Percentiles rank a stretch among this genome's conserved stretches.
Conservation (phyloP, 441 rosid species). For the Hura crepitans region DNA sequence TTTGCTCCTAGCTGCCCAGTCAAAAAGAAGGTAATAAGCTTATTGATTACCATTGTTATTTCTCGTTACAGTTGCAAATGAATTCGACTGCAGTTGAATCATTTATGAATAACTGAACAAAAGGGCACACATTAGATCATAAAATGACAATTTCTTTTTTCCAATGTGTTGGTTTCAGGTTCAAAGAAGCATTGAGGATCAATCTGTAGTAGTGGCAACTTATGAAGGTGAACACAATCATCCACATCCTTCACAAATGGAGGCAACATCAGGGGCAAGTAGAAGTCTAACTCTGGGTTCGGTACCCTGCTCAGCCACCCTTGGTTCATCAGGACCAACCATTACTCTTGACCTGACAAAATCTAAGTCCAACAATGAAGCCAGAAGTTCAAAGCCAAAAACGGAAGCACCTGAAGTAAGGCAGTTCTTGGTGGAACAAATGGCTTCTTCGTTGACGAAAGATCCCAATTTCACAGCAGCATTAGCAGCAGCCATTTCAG, state of each 20-base stretch:
- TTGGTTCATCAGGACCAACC: slow-evolving; percentile 41
- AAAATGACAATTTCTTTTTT: not conserved
- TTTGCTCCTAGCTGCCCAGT: slow-evolving; percentile 95
- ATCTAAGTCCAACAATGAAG: slow-evolving; percentile 38
- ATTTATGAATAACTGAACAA: too few relatives aligned
- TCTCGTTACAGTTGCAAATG: not conserved
- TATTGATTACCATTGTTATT: not conserved
- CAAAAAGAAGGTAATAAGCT: slow-evolving; percentile 71
- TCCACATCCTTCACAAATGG: slow-evolving; percentile 62
- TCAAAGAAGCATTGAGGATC: slow-evolving; percentile 88
- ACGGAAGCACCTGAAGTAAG: slow-evolving; percentile 49
- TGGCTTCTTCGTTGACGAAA: slow-evolving; percentile 88
- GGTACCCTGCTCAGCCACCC: slow-evolving; percentile 38
- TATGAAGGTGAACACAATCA: slow-evolving; percentile 99
- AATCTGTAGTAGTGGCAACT: slow-evolving; percentile 77
- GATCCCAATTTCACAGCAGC: slow-evolving; percentile 96
- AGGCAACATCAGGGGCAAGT: slow-evolving; percentile 45
- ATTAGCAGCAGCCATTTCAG: slow-evolving; percentile 87
- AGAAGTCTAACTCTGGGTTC: slow-evolving; percentile 35
- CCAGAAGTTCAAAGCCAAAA: slow-evolving; percentile 32
- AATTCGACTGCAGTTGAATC: too few relatives aligned
- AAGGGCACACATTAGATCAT: too few relatives aligned
- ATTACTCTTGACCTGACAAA: slow-evolving; percentile 51
- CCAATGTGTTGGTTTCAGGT: slow-evolving; percentile 41
- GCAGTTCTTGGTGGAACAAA: slow-evolving; percentile 78